These are phyloP conservation scores for Podila epicladia DNA, from an alignment of 192 early-diverging fungal species.

Conservation along the genomic window DNA sequence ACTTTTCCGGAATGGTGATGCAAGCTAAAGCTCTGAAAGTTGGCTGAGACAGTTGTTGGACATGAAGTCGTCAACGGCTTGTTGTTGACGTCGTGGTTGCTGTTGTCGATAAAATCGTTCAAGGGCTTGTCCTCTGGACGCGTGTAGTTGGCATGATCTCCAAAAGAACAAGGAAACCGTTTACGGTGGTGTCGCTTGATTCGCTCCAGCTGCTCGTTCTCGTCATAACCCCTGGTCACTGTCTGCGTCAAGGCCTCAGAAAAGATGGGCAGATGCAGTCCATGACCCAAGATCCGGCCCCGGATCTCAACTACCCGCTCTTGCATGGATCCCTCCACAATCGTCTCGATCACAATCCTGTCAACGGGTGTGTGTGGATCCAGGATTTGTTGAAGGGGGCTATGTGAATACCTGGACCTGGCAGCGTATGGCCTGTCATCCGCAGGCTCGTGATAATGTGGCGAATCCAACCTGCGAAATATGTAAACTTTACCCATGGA, in stretches of 20 bases:
- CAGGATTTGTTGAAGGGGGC: background rate
- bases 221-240: constrained; percentile 33
- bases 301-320: constrained; percentile 31
- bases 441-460: constrained; percentile 7
- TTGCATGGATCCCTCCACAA: constrained; percentile 10
- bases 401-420: background rate
- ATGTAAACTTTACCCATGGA: constrained; percentile 29
- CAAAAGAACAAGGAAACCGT: background rate
- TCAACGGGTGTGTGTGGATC: constrained; percentile 11
- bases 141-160: background rate
- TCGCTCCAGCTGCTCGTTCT: constrained; percentile 30
- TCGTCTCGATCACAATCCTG: constrained; percentile 26
- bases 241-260: constrained; percentile 25
- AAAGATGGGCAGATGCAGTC: constrained; percentile 37
- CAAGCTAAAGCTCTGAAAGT: constrained; percentile 21
- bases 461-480: constrained; percentile 28
- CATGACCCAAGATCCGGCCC: constrained; percentile 19
- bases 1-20: constrained; percentile 43
- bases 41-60: constrained; percentile 27
- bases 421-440: background rate
- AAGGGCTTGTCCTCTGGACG: too few relatives aligned
- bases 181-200: background rate
- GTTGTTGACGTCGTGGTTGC: background rate
- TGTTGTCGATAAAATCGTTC: background rate
- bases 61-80: background rate